Evolutionary conservation across 2,329 filamentous ascomycete species (phyloP).

Genomic region (Bipolaris oryzae): DNA sequence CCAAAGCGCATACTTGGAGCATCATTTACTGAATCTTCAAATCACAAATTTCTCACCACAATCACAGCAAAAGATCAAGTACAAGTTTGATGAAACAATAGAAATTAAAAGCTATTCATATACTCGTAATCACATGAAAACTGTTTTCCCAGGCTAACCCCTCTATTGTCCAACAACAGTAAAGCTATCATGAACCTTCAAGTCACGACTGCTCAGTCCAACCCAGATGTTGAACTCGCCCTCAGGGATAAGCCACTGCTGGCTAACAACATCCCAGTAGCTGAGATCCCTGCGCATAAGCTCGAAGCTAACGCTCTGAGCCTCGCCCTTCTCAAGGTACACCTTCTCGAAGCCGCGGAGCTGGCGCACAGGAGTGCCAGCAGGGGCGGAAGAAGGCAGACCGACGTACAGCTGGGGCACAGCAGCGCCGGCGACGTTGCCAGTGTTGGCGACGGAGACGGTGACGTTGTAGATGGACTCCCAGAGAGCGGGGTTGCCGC

Average conservation of each 20-base stretch:
- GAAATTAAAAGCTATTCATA: slow-evolving; percentile 4
- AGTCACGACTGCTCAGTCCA: slow-evolving; percentile 37
- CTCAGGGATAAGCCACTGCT: slow-evolving; percentile 76
- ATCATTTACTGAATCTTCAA: no score
- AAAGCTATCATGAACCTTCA: slow-evolving; percentile 27
- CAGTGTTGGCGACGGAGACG: slow-evolving; percentile 73
- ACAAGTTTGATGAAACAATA: neutral
- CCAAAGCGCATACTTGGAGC: no score
- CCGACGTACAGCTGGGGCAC: slow-evolving; percentile 65
- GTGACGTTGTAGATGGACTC: slow-evolving; percentile 71
- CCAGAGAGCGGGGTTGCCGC: slow-evolving; percentile 61
- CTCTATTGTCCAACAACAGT: slow-evolving; percentile 22
- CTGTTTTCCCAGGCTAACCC: neutral
- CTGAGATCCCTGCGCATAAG: slow-evolving; percentile 81
- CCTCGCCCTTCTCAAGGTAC: slow-evolving; percentile 61
- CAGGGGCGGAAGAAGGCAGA: slow-evolving; percentile 63
- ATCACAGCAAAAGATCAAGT: neutral
- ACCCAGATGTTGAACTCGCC: slow-evolving; percentile 45
- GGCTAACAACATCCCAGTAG: slow-evolving; percentile 77
- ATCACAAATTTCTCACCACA: neutral
- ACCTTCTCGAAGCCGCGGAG: slow-evolving; percentile 60
- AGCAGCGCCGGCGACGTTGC: slow-evolving; percentile 57
- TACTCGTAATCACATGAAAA: slow-evolving; percentile 1
- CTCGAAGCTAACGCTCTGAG: slow-evolving; percentile 68
- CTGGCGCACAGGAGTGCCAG: slow-evolving; percentile 57